Conservation (phyloP, 2,329 filamentous ascomycete species). For the Whalleya microplaca region DNA sequence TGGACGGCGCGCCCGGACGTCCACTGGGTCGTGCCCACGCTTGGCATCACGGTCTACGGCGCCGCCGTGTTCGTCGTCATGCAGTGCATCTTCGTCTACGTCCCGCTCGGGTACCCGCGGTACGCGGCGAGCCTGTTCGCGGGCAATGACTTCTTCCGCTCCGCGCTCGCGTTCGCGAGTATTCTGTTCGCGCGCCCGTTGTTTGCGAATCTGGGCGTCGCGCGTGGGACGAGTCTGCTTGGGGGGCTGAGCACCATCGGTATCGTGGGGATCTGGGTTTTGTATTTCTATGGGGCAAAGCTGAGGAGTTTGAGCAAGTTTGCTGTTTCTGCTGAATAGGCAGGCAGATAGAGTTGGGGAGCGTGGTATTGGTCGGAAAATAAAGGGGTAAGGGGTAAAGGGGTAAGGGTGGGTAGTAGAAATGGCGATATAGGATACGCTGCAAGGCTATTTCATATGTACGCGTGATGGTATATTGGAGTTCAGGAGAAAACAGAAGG, state of each 20-base stretch:
- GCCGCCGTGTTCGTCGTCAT: conserved; percentile 57
- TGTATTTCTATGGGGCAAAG: conserved; percentile 60
- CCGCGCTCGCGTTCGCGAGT: conserved; percentile 60
- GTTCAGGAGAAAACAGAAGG: no score
- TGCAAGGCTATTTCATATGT: no score
- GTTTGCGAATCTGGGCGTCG: conserved; percentile 62
- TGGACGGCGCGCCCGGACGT: conserved; percentile 58
- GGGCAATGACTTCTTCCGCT: conserved; percentile 63
- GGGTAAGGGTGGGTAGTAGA: no score
- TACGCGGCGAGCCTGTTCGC: conserved; percentile 64
- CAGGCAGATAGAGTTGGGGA: not conserved
- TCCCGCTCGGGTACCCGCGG: conserved; percentile 58
- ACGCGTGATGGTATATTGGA: no score
- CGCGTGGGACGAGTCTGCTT: conserved; percentile 58
- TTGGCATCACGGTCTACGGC: conserved; percentile 61
- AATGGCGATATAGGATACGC: no score
- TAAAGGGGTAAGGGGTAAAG: not conserved
- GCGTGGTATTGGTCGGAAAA: not conserved
- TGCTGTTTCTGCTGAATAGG: conserved; percentile 42
- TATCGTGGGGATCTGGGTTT: conserved; percentile 60
- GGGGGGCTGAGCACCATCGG: conserved; percentile 58
- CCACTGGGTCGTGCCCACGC: conserved; percentile 59
- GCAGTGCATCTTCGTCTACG: conserved; percentile 64
- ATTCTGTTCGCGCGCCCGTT: conserved; percentile 65
- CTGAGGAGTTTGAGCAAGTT: conserved; percentile 63